Evolutionary conservation across 2,329 filamentous ascomycete genomes (phyloP), one percentile per base, ranked within the genome.

Genomic region (Calonectria leucothoes): DNA sequence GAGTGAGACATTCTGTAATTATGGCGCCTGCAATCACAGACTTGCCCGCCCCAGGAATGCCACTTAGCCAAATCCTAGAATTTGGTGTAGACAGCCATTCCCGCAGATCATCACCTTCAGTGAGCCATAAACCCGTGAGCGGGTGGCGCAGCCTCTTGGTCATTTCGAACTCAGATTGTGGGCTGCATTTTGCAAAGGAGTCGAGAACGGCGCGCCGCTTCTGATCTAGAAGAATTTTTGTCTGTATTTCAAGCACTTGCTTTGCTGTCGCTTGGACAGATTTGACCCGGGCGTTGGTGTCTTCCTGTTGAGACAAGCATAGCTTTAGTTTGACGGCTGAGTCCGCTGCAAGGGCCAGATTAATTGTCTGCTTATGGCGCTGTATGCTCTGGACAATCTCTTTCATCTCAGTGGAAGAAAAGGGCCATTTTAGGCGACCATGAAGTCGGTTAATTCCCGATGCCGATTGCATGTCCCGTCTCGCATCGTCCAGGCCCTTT

Each of bases 31-130:
- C 73, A 5, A 75, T 27, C 3, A 73, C 70, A 0, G 71, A 68
- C n/a, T 75, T 75, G 2, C 73, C 73, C 10, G 63, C 73, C 0
- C 73, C 73, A 5, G 73, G 73, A 3, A 75, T 75, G 25, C 73
- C 73, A 10, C 6, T 69, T 1, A 65, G 49, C 73, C 73, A 73
- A 3, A 55, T 20, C 10, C 23, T 70, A 0, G 64, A 66, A 11
- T n/a, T 35, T 0, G 35, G 67, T 0, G 27, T 66, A 0, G 1
- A 12, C 4, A 48, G 66, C 67, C 67, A 75, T 1, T 68, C 39
- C 8, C 61, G 29, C 11, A 74, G 68, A 8, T 70, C 66, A 0
- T 11, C 12, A 0, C 39, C 39, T 3, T 70, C 7, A 1, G 69
- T 71, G 0, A 74, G 20, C 69, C 72, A 75, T 11, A 70, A 39